Base-by-base conservation (phyloP, 2,329 filamentous ascomycete genomes). In the Pseudocercospora cruenta region DNA sequence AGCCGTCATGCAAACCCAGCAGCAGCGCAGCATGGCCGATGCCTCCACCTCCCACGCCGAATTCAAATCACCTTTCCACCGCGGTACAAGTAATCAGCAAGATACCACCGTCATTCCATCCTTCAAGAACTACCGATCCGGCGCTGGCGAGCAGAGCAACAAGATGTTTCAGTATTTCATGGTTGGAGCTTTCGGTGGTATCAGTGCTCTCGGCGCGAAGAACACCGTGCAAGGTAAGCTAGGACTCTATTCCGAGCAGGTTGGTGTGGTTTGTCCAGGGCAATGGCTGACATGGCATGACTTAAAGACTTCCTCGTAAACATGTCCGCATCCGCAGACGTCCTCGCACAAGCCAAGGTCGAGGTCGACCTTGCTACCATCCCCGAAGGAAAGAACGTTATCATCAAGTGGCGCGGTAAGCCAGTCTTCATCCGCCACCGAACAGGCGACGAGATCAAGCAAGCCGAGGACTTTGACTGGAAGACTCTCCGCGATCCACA, bases 371-470 rank as follows among this genome's bases (percentile, higher is more conserved):
- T 99, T 73, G 86, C 86, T 77, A 82, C 92, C 71, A 98, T 99
- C 77, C 95, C 95, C 70, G 94, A 98, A 87, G 95, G 95, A 88
- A 99, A 98, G 91, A 99, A 99, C 86, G 95, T 99, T 81, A 96
- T 99, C 82, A 96, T 99, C 87, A 99, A 99, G 87, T 99, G 95
- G 95, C 92, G 95, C 87, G 95, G 95, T 82, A 99, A 99, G 91
- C 95, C 95, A 82, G 93, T 99, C 81, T 99, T 99, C 87, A 93
- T 99, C 88, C 94, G 95, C 82, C 95, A 99, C 90, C 93, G 95
- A 79, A 99, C 95, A 76, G 83, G 88, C 77, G 86, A 87, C 78
- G 95, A 99, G 86, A 98, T 99, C 84, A 89, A 93, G 78, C 92
- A 97, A 83, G 95, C 95, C 81, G 93, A 97, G 84, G 87, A 90